A percentile compares a stretch with the other conserved stretches of the same genome.
These are phyloP conservation scores for Boletus eberwhitei DNA, from an alignment of 768 basidiomycete species.

Conservation along the genomic window DNA sequence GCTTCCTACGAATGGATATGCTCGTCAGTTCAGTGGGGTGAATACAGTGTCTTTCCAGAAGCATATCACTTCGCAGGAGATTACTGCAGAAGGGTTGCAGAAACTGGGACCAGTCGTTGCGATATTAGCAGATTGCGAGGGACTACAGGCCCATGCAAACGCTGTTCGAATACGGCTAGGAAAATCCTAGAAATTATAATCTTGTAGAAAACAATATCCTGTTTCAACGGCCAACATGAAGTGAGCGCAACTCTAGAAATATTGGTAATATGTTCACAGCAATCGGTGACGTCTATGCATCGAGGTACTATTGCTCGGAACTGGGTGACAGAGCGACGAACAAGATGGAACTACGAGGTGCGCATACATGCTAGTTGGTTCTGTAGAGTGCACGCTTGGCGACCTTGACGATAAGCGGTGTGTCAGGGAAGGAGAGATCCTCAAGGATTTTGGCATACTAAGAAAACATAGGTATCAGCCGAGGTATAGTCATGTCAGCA, in stretches of 20 bases:
- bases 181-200: conserved; percentile 2
- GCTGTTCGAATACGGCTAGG: conserved; percentile 84
- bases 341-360: conserved; percentile 8
- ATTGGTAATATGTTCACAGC: conserved; percentile 12
- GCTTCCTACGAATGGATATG: conserved; percentile 93
- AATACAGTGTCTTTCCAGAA: conserved; percentile 98
- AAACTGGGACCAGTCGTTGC: conserved; percentile 83
- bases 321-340: conserved; percentile 11
- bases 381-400: conserved; percentile 91
- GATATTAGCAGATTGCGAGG: conserved; percentile 92
- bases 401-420: conserved; percentile 87
- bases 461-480: conserved; percentile 9
- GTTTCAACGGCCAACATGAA: not conserved
- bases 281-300: conserved; percentile 16
- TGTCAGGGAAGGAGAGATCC: conserved; percentile 90
- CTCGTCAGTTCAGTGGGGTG: conserved; percentile 96
- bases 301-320: conserved; percentile 16
- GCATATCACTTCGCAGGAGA: conserved; percentile 95
- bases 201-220: not conserved
- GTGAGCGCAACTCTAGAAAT: conserved; percentile 6
- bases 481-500: conserved; percentile 5
- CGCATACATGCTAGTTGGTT: conserved; percentile 55
- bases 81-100: conserved; percentile 73
- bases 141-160: conserved; percentile 91
- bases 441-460: conserved; percentile 93